These are phyloP conservation scores for Phytophthora sp. DNA, from an alignment of 352 stramenopile genomes.

Conservation along the genomic window DNA sequence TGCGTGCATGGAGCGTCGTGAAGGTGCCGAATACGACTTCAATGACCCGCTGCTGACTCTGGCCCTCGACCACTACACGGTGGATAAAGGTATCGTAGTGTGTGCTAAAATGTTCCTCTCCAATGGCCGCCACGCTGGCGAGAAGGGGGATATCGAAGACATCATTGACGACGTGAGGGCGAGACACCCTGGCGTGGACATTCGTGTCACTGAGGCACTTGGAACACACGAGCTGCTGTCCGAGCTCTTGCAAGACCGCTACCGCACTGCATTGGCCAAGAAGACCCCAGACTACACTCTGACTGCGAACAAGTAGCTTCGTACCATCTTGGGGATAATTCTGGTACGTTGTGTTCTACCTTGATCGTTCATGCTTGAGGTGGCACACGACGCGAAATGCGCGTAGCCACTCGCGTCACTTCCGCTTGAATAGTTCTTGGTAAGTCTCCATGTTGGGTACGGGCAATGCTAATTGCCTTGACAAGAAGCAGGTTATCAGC, in stretches of 20 bases:
- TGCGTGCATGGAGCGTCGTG: constrained; percentile 81
- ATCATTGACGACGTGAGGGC: constrained; percentile 59
- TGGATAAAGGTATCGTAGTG: constrained; percentile 67
- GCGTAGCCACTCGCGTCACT: constrained; percentile 60
- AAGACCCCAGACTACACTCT: constrained; percentile 35
- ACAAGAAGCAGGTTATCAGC: constrained; percentile 70
- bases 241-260: constrained; percentile 73
- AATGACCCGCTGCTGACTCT: constrained; percentile 79
- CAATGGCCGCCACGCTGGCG: constrained; percentile 71
- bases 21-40: constrained; percentile 77
- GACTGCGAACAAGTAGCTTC: constrained; percentile 12
- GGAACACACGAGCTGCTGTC: constrained; percentile 68
- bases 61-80: constrained; percentile 68
- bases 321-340: background rate
- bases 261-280: constrained; percentile 43
- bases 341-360: background rate
- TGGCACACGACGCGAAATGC: constrained; percentile 38
- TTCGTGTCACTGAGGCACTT: constrained; percentile 72
- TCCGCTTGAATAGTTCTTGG: constrained; percentile 57
- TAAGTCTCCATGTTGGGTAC: constrained; percentile 58
- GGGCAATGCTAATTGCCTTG: constrained; percentile 64
- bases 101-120: constrained; percentile 83
- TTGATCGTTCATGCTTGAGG: constrained; percentile 19
- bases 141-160: constrained; percentile 80
- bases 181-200: constrained; percentile 49